phyloP scores from a whole-genome alignment of 139 green algal genomes.

The Coccomyxa sp. region DNA sequence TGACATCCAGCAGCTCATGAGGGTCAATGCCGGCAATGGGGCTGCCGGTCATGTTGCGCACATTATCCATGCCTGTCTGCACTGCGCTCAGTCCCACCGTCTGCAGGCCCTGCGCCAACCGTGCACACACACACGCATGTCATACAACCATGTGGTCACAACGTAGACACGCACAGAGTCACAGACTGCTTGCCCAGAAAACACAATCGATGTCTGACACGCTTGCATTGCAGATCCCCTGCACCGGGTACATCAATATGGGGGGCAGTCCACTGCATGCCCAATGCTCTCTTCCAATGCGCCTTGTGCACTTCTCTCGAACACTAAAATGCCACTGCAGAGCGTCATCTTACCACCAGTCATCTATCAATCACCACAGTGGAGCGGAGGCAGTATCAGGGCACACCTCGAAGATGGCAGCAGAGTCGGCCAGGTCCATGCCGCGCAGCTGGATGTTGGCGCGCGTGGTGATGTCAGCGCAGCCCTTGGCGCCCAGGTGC shows the following conservation, averaged over 20 bases:
- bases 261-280: too few species aligned
- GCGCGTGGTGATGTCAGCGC: conserved; percentile 95
- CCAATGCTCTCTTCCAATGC: too few species aligned
- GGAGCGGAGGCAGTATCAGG: too few species aligned
- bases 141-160: background rate
- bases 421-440: conserved; percentile 68
- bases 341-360: too few species aligned
- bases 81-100: background rate
- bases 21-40: conserved; percentile 86
- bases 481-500: conserved; percentile 82
- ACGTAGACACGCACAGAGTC: too few species aligned
- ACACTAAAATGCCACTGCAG: too few species aligned
- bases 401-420: conserved; percentile 45
- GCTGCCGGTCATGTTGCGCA: conserved; percentile 89
- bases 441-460: conserved; percentile 96
- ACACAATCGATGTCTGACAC: background rate
- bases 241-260: too few species aligned
- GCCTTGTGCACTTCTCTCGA: too few species aligned
- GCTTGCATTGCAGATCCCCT: background rate
- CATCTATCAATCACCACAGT: too few species aligned
- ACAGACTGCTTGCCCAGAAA: background rate
- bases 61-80: conserved; percentile 90
- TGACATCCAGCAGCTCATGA: conserved; percentile 88
- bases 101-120: background rate
- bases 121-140: background rate